Evolutionary conservation across 106 monocot genomes (phyloP).

Genomic region (Dioscorea dumetorum): DNA sequence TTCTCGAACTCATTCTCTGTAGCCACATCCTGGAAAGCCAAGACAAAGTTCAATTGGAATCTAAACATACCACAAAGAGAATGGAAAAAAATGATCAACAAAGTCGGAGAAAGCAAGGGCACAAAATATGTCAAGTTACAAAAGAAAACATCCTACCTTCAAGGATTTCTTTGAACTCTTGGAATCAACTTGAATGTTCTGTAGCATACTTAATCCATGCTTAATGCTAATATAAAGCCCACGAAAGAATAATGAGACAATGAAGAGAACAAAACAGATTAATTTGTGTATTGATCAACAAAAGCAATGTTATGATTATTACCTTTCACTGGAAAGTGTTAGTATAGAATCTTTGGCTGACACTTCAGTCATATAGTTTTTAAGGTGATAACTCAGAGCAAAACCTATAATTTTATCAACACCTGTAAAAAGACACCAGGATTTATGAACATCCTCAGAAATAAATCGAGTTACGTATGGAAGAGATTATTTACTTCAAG

Average conservation of each 20-base stretch:
- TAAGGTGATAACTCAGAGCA: slow-evolving; percentile 76
- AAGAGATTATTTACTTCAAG: not conserved
- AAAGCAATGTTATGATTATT: not conserved
- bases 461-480: not conserved
- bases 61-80: too few relatives aligned
- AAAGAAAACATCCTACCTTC: slow-evolving; percentile 29
- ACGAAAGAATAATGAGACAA: not conserved
- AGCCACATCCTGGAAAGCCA: slow-evolving; percentile 63
- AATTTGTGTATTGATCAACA: not conserved
- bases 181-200: slow-evolving; percentile 49
- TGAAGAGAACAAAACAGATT: too few relatives aligned
- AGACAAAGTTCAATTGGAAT: too few relatives aligned
- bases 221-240: slow-evolving; percentile 34
- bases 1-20: slow-evolving; percentile 99
- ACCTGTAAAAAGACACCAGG: slow-evolving; percentile 27
- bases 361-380: slow-evolving; percentile 19
- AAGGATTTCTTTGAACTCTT: slow-evolving; percentile 77
- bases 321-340: slow-evolving; percentile 77
- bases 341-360: slow-evolving; percentile 44
- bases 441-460: too few relatives aligned
- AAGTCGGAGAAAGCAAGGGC: too few relatives aligned
- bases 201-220: slow-evolving; percentile 52
- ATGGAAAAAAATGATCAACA: too few relatives aligned
- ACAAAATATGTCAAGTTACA: too few relatives aligned
- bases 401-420: slow-evolving; percentile 94